Conservation (phyloP, 2,329 filamentous ascomycete genomes). For the Coccinonectria pachysandricola region DNA sequence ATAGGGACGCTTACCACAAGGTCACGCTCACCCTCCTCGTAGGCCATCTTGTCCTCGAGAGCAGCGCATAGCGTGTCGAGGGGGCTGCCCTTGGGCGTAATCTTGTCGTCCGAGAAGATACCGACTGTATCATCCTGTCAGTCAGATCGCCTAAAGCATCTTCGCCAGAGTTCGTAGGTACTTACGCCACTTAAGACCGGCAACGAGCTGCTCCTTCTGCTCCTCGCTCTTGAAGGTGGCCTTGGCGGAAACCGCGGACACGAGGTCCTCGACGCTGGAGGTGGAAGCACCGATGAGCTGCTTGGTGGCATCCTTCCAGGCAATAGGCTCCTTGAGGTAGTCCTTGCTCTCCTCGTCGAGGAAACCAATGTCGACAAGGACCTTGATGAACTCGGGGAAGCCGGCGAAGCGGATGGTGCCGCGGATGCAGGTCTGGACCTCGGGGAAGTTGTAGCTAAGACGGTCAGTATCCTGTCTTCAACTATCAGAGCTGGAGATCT, state of each 20-base stretch:
- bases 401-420: constrained; percentile 77
- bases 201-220: constrained; percentile 44
- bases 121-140: constrained; percentile 36
- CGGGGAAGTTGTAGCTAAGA: constrained; percentile 66
- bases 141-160: constrained; percentile 46
- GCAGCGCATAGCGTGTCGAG: constrained; percentile 61
- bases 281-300: constrained; percentile 63
- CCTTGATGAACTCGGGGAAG: constrained; percentile 83
- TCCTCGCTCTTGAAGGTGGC: constrained; percentile 33
- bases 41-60: constrained; percentile 57
- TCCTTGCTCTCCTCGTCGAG: constrained; percentile 59
- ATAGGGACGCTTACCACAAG: constrained; percentile 31
- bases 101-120: constrained; percentile 41
- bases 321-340: constrained; percentile 53
- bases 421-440: constrained; percentile 80
- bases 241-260: constrained; percentile 64
- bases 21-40: constrained; percentile 57
- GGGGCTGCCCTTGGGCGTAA: constrained; percentile 50
- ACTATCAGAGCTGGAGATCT: no score
- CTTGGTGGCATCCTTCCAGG: constrained; percentile 80
- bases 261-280: constrained; percentile 56
- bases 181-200: constrained; percentile 4
- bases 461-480: no score
- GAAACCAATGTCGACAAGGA: constrained; percentile 84
- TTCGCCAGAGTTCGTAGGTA: constrained; percentile 20